Percentiles rank a stretch among this genome's conserved stretches.
phyloP scores from a whole-genome alignment of 1,139 yeast genomes.

The Saccharomyces uvarum region DNA sequence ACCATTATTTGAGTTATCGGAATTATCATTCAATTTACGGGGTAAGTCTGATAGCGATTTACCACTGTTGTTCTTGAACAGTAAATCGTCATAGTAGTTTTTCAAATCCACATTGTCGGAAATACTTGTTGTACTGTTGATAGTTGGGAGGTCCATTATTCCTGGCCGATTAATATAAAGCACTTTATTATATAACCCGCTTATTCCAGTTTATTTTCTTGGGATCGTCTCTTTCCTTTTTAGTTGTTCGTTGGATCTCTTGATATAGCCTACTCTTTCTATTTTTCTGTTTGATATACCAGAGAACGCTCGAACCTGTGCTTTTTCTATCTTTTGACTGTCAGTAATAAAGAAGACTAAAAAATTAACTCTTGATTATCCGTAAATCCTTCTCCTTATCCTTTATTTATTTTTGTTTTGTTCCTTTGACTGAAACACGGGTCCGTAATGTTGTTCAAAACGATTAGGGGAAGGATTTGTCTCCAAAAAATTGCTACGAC shows the following conservation, averaged over 20 bases:
- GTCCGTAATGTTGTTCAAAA: background rate
- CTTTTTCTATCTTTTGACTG: background rate
- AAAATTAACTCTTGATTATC: background rate
- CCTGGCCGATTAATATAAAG: slow-evolving; percentile 6
- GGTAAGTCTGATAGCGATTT: slow-evolving; percentile 31
- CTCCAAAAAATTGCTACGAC: background rate
- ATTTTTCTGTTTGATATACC: background rate
- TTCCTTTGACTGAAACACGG: background rate
- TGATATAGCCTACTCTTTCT: background rate
- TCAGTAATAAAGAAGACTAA: background rate
- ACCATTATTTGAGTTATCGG: background rate
- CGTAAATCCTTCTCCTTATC: background rate
- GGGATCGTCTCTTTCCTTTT: background rate
- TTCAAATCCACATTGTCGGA: slow-evolving; percentile 30
- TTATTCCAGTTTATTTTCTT: background rate
- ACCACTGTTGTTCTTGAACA: slow-evolving; percentile 29
- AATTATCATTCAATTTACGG: slow-evolving; percentile 9
- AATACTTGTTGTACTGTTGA: slow-evolving; percentile 30
- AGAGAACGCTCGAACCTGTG: background rate
- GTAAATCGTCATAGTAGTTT: slow-evolving; percentile 30
- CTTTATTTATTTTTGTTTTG: background rate
- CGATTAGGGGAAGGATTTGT: background rate
- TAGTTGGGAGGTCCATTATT: slow-evolving; percentile 26
- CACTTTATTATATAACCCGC: background rate
- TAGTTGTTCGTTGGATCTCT: background rate